Base-by-base conservation (phyloP, 2,329 filamentous ascomycete species). In the Trichoderma endophyticum region DNA sequence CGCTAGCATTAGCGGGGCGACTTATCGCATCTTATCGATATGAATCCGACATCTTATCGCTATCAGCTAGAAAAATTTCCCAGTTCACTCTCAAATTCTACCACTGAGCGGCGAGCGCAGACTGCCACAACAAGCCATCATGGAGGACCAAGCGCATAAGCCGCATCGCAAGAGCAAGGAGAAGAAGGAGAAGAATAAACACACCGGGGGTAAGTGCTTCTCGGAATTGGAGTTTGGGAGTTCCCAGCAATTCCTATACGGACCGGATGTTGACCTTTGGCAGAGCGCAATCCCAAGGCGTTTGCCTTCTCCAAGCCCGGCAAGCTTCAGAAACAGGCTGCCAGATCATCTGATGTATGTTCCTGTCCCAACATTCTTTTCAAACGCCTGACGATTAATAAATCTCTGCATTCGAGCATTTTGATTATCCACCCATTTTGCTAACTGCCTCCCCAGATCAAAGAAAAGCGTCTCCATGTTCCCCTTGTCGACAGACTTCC, bases 381-480 rank as follows among this genome's bases (percentile, higher is more conserved):
- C 14, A 26, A 14, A 32, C 14, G 2, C 7, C 3, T 14, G 6
- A 24, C 11, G 21, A 54, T 54, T 54, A 11, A 21, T 24, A 9
- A 54, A 54, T 14, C n/a, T 7, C 21, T 14, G 0, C 11, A 24
- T 24, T 54, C 3, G 48, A 21, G 0, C 11, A 51, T 21, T 51
- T 6, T 6, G 0, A 6, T 6, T 51, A 21, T 26, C 2, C 2
- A 24, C 8, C 39, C 11, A 43, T 5, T 28, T 6, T 6, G 51
- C 78, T 83, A 69, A 81, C 67, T 18, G 2, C 26, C 69, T 21
- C 24, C 18, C 9, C 30, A 95, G 92, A 91, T 97, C 82, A 96
- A 94, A 87, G 97, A 99, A 83, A 98, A 97, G 83, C 90, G 95
- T 73, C 87, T 98, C 51, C 97, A 99, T 86, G 96, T 99, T 21